Evolutionary conservation across 768 basidiomycete genomes (phyloP), one percentile per base, ranked within the genome.

Genomic region (Rhodosporidiobolus sp.): DNA sequence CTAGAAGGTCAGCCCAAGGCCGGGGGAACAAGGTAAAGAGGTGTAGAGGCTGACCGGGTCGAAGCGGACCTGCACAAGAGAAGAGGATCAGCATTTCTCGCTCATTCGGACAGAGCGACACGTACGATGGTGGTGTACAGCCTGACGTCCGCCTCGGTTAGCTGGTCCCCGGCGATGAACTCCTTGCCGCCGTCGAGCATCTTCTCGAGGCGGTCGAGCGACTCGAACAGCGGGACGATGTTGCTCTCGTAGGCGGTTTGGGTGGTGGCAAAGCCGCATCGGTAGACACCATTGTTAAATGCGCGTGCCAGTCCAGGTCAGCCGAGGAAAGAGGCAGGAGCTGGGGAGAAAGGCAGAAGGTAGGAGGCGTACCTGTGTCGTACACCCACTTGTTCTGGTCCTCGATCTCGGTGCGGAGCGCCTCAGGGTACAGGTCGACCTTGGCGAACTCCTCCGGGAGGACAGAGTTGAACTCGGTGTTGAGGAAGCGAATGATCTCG

Each of bases 401-500:
- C 78, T 97, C 94, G 63, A 98, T 97, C 80, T 92, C 87, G 45
- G 83, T 77, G 62, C 87, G 86, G 34, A 90, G 84, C 10, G 85
- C 82, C 71, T 86, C 83, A 1, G 95, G 96, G 81, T 96, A 97
- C 58, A 90, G 84, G 78, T 94, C 88, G 64, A 84, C 60, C 38
- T 75, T 65, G 58, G 90, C 76, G 28, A 83, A 81, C 72, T 88
- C 86, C 9, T 90, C 88, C 2, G 84, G 80, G 7, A 90, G 85
- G 12, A 96, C 69, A 28, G 89, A 76, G 30, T 88, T 83, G 80
- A 96, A 88, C 83, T 66, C 77, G 45, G 68, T 85, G 82, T 99
- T 97, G 83, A 98, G 86, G 14, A 95, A 90, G 67, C 95, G 88
- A 78, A 98, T 92, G 79, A 98, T 94, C 82, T 98, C 95, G 4